These are phyloP conservation scores for Geosmithia putterillii DNA, from an alignment of 2,329 filamentous ascomycete species.

Conservation along the genomic window DNA sequence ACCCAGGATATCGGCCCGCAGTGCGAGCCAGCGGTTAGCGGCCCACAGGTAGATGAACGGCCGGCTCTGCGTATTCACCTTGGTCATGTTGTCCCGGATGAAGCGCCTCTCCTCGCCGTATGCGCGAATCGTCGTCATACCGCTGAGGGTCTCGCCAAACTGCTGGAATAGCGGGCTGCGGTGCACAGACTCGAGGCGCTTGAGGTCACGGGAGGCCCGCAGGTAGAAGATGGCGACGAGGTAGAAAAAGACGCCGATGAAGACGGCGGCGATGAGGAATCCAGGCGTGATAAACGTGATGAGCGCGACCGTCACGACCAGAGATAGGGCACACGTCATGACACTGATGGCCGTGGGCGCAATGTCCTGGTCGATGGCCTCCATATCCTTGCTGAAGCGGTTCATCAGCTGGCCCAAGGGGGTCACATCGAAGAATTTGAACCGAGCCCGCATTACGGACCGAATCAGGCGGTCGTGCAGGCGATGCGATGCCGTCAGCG, in stretches of 20 bases:
- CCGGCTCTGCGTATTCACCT: slow-evolving; percentile 82
- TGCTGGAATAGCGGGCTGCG: slow-evolving; percentile 94
- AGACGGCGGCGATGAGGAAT: slow-evolving; percentile 75
- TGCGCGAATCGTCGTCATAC: slow-evolving; percentile 92
- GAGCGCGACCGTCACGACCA: slow-evolving; percentile 75
- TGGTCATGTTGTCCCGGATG: slow-evolving; percentile 76
- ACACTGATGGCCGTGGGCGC: slow-evolving; percentile 77
- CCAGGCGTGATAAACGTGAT: slow-evolving; percentile 83
- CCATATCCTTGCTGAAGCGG: slow-evolving; percentile 93
- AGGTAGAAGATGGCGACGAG: slow-evolving; percentile 81
- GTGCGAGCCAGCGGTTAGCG: slow-evolving; percentile 90
- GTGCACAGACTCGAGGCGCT: slow-evolving; percentile 87
- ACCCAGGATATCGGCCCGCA: slow-evolving; percentile 82
- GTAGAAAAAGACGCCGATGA: slow-evolving; percentile 76
- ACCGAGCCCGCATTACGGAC: slow-evolving; percentile 75
- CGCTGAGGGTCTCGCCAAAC: slow-evolving; percentile 88
- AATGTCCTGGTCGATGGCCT: slow-evolving; percentile 90
- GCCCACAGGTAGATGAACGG: slow-evolving; percentile 97
- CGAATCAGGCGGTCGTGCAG: slow-evolving; percentile 72
- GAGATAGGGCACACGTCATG: slow-evolving; percentile 49
- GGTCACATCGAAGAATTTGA: slow-evolving; percentile 96
- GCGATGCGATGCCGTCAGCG: slow-evolving; percentile 72
- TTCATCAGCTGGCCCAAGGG: slow-evolving; percentile 96
- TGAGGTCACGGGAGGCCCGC: slow-evolving; percentile 84
- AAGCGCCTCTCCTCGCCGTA: slow-evolving; percentile 92